phyloP scores from a whole-genome alignment of 164 flowering plant genomes.

The Euptelea pleiosperma region DNA sequence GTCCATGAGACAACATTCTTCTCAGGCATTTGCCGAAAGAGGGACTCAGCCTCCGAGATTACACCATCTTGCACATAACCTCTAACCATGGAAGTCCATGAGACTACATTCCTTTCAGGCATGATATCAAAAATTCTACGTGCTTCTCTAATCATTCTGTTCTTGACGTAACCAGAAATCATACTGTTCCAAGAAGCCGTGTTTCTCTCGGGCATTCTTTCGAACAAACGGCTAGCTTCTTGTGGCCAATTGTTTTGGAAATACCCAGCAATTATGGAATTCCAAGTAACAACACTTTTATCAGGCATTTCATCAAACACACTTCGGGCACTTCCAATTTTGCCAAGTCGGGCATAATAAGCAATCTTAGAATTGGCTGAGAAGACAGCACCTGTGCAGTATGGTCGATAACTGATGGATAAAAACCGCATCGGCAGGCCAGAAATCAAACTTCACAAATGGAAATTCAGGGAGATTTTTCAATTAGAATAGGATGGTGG shows the following conservation, averaged over 20 bases:
- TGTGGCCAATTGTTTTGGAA: slow-evolving; percentile 45
- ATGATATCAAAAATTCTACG: slow-evolving; percentile 49
- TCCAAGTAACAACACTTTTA: slow-evolving; percentile 52
- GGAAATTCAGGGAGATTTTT: background rate
- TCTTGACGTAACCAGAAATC: slow-evolving; percentile 60
- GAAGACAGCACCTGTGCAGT: slow-evolving; percentile 19
- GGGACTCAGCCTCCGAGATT: slow-evolving; percentile 50
- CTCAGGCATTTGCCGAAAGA: slow-evolving; percentile 70
- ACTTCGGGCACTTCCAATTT: slow-evolving; percentile 47
- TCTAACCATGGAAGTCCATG: slow-evolving; percentile 76
- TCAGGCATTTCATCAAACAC: slow-evolving; percentile 51
- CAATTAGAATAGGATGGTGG: too few relatives aligned
- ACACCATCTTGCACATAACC: slow-evolving; percentile 61
- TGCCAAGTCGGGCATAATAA: slow-evolving; percentile 44
- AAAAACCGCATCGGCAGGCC: slow-evolving; percentile 15
- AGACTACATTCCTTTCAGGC: slow-evolving; percentile 64
- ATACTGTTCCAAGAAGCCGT: slow-evolving; percentile 65
- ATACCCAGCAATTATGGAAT: slow-evolving; percentile 55
- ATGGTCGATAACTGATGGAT: slow-evolving; percentile 19
- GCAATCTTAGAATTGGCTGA: slow-evolving; percentile 37
- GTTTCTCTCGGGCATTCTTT: slow-evolving; percentile 61
- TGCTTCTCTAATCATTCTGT: slow-evolving; percentile 54
- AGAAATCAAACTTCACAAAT: too few relatives aligned
- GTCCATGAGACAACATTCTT: slow-evolving; percentile 81
- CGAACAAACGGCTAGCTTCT: too few relatives aligned